phyloP scores from a whole-genome alignment of 2,329 filamentous ascomycete species.

The Pseudogymnoascus sp. region DNA sequence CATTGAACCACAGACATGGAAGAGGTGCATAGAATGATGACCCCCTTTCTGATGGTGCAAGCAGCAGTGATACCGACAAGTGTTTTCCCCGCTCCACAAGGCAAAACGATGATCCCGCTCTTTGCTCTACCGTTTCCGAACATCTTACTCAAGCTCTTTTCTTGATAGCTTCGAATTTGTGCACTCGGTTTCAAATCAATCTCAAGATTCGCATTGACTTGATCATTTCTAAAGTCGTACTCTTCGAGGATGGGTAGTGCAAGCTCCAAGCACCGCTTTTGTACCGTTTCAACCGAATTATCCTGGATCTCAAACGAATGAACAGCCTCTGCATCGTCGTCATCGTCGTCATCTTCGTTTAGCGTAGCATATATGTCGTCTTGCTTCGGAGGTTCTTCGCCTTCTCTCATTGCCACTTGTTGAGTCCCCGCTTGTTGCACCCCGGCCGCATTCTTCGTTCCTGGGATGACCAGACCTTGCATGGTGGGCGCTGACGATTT shows the following conservation, averaged over 20 bases:
- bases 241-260: constrained; percentile 87
- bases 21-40: constrained; percentile 91
- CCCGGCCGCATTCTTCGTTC: constrained; percentile 86
- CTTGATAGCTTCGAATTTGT: constrained; percentile 89
- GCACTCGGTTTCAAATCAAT: constrained; percentile 87
- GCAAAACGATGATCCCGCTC: constrained; percentile 93
- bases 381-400: constrained; percentile 48
- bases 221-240: constrained; percentile 93
- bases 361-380: constrained; percentile 64
- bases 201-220: constrained; percentile 80
- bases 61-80: constrained; percentile 96
- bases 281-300: constrained; percentile 73
- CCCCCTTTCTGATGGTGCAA: constrained; percentile 94
- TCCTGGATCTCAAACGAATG: constrained; percentile 90
- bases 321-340: constrained; percentile 79
- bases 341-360: constrained; percentile 72
- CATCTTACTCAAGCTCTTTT: constrained; percentile 98
- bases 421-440: constrained; percentile 62
- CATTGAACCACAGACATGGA: constrained; percentile 98
- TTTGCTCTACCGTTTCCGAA: constrained; percentile 96
- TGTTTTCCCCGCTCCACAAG: constrained; percentile 94
- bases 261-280: constrained; percentile 81
- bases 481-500: constrained; percentile 79
- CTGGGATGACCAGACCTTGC: constrained; percentile 81
- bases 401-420: constrained; percentile 34